These are phyloP conservation scores for Metarhizium robertsii DNA, from an alignment of 2,329 filamentous ascomycete species.

Conservation along the genomic window DNA sequence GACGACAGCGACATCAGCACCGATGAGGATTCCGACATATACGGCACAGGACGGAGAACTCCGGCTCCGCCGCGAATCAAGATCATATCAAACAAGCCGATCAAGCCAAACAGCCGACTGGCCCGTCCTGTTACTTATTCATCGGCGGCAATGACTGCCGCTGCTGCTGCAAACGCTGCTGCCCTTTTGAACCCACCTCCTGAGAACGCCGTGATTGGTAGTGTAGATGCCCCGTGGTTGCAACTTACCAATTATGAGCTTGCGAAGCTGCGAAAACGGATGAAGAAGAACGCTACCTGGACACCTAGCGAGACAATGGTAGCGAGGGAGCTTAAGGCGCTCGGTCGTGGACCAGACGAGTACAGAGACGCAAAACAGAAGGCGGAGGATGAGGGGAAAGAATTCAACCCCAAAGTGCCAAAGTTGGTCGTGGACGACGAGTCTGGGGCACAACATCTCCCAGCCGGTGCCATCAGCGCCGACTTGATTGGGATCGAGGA, in stretches of 20 bases:
- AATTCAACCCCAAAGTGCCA: slow-evolving; percentile 40
- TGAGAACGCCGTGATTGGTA: slow-evolving; percentile 48
- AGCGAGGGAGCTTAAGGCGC: slow-evolving; percentile 61
- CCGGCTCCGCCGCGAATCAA: slow-evolving; percentile 38
- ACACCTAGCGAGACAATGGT: slow-evolving; percentile 81
- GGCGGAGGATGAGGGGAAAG: slow-evolving; percentile 55
- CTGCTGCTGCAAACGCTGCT: slow-evolving; percentile 30
- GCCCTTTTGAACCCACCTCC: slow-evolving; percentile 47
- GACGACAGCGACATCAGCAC: slow-evolving; percentile 45
- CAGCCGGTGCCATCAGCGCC: slow-evolving; percentile 50
- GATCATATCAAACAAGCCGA: slow-evolving; percentile 31
- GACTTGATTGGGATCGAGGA: slow-evolving; percentile 50
- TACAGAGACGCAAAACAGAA: slow-evolving; percentile 52
- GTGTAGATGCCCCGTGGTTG: slow-evolving; percentile 54
- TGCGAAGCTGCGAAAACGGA: slow-evolving; percentile 65
- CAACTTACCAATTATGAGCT: slow-evolving; percentile 57
- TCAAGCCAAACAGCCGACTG: slow-evolving; percentile 35
- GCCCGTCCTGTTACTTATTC: slow-evolving; percentile 24
- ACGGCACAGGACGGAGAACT: slow-evolving; percentile 26
- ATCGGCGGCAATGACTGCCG: slow-evolving; percentile 25
- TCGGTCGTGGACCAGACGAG: slow-evolving; percentile 57
- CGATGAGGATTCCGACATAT: slow-evolving; percentile 37
- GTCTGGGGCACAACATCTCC: slow-evolving; percentile 42
- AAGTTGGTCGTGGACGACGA: slow-evolving; percentile 34
- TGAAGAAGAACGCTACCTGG: slow-evolving; percentile 90